Conservation (phyloP, 176 grass and related monocot species). For the Carex scoparia region DNA sequence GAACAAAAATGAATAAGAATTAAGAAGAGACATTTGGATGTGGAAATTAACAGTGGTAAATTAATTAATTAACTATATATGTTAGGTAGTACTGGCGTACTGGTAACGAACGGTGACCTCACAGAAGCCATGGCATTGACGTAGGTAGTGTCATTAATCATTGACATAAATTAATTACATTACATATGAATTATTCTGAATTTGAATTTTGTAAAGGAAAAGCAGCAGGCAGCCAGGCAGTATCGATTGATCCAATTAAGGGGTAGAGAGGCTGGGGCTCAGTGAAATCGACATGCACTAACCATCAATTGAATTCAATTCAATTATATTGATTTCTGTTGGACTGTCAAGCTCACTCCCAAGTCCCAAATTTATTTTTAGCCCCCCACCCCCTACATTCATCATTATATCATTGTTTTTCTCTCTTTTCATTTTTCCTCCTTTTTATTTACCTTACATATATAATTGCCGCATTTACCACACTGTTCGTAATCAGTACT, state of each 20-base stretch:
- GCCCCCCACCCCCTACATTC: conserved; percentile 1
- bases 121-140: conserved; percentile 16
- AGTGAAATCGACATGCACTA: conserved; percentile 10
- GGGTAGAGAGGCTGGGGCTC: not conserved
- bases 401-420: not conserved
- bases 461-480: no score
- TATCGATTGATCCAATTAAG: not conserved
- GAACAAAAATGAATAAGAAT: no score
- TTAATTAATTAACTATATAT: not conserved
- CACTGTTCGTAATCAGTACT: no score
- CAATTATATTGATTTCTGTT: not conserved
- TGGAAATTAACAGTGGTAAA: no score
- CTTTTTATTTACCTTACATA: not conserved
- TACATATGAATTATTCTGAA: not conserved
- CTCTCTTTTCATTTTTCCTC: not conserved
- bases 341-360: not conserved
- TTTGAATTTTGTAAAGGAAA: not conserved
- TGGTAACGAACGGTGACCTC: not conserved
- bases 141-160: not conserved
- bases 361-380: not conserved
- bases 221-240: not conserved
- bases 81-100: not conserved
- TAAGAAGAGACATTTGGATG: no score
- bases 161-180: no score
- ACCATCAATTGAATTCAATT: conserved; percentile 21